Base-by-base conservation (phyloP, 1,284 basidiomycete genomes). In the Thelephora terrestris region DNA sequence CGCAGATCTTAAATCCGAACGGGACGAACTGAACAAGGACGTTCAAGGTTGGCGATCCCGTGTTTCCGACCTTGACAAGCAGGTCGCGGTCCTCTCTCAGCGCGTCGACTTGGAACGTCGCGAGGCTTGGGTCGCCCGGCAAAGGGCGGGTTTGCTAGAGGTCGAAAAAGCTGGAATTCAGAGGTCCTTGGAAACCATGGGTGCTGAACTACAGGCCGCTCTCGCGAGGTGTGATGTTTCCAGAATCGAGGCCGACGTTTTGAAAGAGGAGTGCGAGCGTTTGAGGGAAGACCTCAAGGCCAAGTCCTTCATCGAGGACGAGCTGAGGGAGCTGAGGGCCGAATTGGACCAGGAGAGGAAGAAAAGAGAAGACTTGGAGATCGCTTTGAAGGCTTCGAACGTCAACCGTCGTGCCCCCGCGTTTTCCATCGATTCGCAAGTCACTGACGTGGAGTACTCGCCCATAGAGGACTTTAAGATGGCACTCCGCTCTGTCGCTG, bases 1-100 rank as follows among this genome's bases (percentile, higher is more conserved):
- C 43, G 70, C 79, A 2, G 86, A 90, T 61, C 71, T 90, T 54
- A 88, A 86, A 58, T 71, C 76, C 0, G 86, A 90, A 59, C 72
- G 87, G 17, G 86, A 90, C 57, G 84, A 87, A 54, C 69, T 90
- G 46, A 86, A 81, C 63, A 72, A 73, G 45, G 86, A 89, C 61
- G 76, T 85, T 0, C 80, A 85, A 54, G 84, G 81, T 0, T 88
- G 85, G 83, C 72, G 82, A 50, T 74, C 67, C 25, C 74, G 85
- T 24, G 79, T 87, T 34, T 70, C 68, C 16, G 81, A 85, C 58
- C 69, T 83, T 52, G 81, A 88, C 54, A 78, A 73, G 50, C 81
- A 82, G 53, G 64, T 75, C 18, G 63, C 64, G 36, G 61, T 79
- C 17, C 67, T 87, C 20, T 71, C 75, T 14, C 76, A 76, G 52